These are phyloP conservation scores for Psidium friedrichsthalianum DNA, from an alignment of 345 rosid species.

Conservation along the genomic window DNA sequence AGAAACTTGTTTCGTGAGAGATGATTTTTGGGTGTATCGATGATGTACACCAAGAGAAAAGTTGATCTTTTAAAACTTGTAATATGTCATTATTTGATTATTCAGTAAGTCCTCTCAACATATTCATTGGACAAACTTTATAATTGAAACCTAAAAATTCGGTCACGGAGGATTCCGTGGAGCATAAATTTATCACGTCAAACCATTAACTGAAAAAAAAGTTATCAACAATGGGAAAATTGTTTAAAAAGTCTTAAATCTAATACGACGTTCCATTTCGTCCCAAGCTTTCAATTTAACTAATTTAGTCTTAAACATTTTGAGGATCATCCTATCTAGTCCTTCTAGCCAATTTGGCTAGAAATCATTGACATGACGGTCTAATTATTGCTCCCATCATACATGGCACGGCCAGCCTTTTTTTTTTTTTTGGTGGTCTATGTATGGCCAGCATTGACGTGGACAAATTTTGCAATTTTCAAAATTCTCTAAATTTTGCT, in stretches of 20 bases:
- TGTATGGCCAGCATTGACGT: accelerated
- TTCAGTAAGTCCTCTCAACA: not conserved
- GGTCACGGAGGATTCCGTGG: not conserved
- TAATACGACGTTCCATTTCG: accelerated
- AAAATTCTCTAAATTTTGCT: not conserved
- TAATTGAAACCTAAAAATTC: not conserved
- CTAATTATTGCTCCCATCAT: accelerated
- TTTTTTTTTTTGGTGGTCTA: too few species aligned
- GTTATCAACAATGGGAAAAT: not conserved
- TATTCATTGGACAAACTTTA: too few species aligned
- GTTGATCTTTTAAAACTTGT: not conserved
- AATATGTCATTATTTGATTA: not conserved
- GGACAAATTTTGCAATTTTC: not conserved
- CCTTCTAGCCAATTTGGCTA: accelerated
- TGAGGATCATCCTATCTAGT: not conserved
- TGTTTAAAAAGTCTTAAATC: not conserved
- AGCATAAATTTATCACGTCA: not conserved
- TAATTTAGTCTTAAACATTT: not conserved
- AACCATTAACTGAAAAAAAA: not conserved
- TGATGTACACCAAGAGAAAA: not conserved
- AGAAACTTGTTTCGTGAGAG: not conserved
- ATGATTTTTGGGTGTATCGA: too few species aligned
- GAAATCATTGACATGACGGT: accelerated
- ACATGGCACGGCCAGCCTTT: not conserved
- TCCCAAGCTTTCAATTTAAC: not conserved